Evolutionary conservation across 2,329 filamentous ascomycete genomes (phyloP).

Genomic region (Fusarium setosum): DNA sequence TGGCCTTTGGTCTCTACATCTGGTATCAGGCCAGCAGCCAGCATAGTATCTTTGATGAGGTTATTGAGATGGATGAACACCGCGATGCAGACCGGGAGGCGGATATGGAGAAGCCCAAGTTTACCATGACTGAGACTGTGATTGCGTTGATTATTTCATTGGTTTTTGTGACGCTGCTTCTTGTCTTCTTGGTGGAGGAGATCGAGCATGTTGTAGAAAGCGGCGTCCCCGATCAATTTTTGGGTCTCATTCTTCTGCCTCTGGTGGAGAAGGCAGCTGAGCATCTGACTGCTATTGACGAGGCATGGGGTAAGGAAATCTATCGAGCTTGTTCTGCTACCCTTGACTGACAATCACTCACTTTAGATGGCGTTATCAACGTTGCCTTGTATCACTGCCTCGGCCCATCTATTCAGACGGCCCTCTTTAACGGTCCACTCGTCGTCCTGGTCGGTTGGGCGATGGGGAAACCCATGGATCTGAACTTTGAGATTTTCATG

Average conservation of each 20-base stretch:
- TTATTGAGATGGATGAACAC: constrained; percentile 61
- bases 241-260: constrained; percentile 71
- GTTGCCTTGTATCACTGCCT: constrained; percentile 79
- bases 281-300: constrained; percentile 76
- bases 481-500: constrained; percentile 83
- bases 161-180: constrained; percentile 71
- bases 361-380: constrained; percentile 70
- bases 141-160: constrained; percentile 69
- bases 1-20: constrained; percentile 68
- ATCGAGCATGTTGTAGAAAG: constrained; percentile 63
- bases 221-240: constrained; percentile 47
- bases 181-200: constrained; percentile 74
- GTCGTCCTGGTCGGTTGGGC: constrained; percentile 79
- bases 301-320: constrained; percentile 65
- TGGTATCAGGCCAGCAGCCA: constrained; percentile 74
- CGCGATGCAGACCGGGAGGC: constrained; percentile 67
- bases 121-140: constrained; percentile 73
- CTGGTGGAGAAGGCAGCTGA: constrained; percentile 79
- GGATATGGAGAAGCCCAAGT: constrained; percentile 69
- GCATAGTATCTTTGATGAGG: constrained; percentile 70
- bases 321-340: accelerated
- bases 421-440: constrained; percentile 78
- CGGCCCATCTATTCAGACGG: constrained; percentile 79
- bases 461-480: constrained; percentile 70
- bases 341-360: not conserved